A percentile compares a stretch with the other conserved stretches of the same genome.
Conservation (phyloP, 1,139 yeast genomes). For the Arxiozyma heterogenica region DNA sequence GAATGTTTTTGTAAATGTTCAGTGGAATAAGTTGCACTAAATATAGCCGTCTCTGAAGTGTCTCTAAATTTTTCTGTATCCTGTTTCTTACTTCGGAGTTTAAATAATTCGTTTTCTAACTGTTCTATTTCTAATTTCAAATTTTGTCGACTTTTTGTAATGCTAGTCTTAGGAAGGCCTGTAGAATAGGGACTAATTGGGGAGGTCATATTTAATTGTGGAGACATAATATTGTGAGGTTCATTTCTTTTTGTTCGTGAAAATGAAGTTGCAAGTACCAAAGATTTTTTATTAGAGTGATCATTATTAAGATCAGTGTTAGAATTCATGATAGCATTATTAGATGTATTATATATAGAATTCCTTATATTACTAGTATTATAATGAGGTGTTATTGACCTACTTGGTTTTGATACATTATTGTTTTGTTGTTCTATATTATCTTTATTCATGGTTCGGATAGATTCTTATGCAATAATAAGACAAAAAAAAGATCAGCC, state of each 20-base stretch:
- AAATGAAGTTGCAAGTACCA: conserved; percentile 29
- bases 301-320: conserved; percentile 5
- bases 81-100: conserved; percentile 19
- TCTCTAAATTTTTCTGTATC: conserved; percentile 22
- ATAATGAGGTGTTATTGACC: not conserved
- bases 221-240: not conserved
- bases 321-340: not conserved
- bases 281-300: conserved; percentile 16
- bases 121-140: conserved; percentile 19
- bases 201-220: conserved; percentile 11
- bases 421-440: not conserved
- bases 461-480: not conserved
- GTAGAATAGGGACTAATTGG: conserved; percentile 25
- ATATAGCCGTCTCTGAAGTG: conserved; percentile 26
- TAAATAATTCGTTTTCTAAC: conserved; percentile 19
- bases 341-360: not conserved
- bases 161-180: conserved; percentile 19
- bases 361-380: not conserved
- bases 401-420: not conserved
- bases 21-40: conserved; percentile 24
- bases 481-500: not conserved
- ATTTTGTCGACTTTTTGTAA: conserved; percentile 16
- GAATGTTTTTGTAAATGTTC: conserved; percentile 31
- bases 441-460: not conserved
- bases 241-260: conserved; percentile 25